Evolutionary conservation across 768 basidiomycete genomes (phyloP).

Genomic region (Pleurotus cornucopiae): DNA sequence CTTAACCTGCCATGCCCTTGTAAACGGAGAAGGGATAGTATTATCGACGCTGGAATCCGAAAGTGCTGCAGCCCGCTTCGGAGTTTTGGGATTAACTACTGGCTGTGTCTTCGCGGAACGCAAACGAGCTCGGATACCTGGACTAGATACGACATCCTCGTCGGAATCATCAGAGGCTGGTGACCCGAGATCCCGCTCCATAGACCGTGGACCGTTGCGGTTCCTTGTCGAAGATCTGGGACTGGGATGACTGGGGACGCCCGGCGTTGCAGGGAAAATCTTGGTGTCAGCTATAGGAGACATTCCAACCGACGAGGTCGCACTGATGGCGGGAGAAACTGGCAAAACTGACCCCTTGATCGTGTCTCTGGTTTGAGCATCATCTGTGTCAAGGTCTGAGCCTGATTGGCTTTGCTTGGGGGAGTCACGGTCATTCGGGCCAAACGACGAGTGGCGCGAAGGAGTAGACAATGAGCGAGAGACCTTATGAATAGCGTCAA

Average conservation of each 20-base stretch:
- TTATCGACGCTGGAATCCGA: background rate
- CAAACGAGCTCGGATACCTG: background rate
- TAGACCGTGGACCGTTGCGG: background rate
- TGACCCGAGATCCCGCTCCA: background rate
- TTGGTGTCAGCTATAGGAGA: background rate
- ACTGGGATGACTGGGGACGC: background rate
- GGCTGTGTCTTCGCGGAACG: background rate
- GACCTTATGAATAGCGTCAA: background rate
- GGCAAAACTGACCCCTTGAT: background rate
- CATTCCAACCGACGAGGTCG: background rate
- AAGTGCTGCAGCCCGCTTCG: background rate
- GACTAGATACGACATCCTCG: background rate
- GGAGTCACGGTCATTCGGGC: background rate
- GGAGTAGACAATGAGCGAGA: background rate
- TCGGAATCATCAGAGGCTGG: background rate
- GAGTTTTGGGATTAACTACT: background rate
- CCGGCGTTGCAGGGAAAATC: background rate
- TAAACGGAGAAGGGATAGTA: conserved; percentile 1
- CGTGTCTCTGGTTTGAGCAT: background rate
- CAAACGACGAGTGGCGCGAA: background rate
- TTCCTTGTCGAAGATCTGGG: background rate
- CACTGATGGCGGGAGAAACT: background rate
- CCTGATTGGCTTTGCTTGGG: background rate
- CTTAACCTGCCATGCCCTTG: background rate
- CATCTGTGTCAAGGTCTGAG: background rate